Conservation (phyloP, 1,139 yeast species). For the Zygoascus meyerae region DNA sequence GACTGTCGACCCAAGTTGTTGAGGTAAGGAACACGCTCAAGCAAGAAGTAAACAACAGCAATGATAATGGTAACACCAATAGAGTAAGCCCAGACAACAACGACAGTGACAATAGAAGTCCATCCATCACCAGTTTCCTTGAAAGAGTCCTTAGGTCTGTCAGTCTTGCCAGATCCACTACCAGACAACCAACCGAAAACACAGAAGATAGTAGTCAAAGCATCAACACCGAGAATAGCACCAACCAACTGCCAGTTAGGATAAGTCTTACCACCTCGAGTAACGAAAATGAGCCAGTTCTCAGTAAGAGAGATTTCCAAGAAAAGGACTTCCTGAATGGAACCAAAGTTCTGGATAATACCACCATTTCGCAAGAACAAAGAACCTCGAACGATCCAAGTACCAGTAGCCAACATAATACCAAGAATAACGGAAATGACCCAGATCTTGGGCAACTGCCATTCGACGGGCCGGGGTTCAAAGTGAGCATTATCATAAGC, state of each 20-base stretch:
- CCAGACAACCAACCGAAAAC: constrained; percentile 95
- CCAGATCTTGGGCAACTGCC: constrained; percentile 96
- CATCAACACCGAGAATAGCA: constrained; percentile 84
- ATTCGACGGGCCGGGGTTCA: constrained; percentile 84
- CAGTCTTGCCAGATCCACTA: constrained; percentile 28
- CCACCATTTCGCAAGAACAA: constrained; percentile 86
- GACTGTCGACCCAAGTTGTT: constrained; percentile 33
- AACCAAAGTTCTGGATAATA: constrained; percentile 92
- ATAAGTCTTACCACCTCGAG: constrained; percentile 98
- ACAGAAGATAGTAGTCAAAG: constrained; percentile 84
- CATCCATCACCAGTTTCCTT: constrained; percentile 60
- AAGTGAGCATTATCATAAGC: constrained; percentile 94
- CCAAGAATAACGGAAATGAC: constrained; percentile 90
- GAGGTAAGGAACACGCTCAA: constrained; percentile 34
- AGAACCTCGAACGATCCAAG: constrained; percentile 88
- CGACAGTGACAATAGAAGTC: constrained; percentile 93
- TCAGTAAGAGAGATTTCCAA: constrained; percentile 89
- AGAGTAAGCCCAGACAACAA: constrained; percentile 90
- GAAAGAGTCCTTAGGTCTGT: constrained; percentile 27
- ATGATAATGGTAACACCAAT: constrained; percentile 93
- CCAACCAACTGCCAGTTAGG: constrained; percentile 96
- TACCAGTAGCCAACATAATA: constrained; percentile 74
- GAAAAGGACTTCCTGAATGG: constrained; percentile 85
- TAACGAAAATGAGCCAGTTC: constrained; percentile 93
- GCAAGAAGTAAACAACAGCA: constrained; percentile 95